Base-by-base conservation (phyloP, 2,329 filamentous ascomycete species). In the Penicillium sp. region DNA sequence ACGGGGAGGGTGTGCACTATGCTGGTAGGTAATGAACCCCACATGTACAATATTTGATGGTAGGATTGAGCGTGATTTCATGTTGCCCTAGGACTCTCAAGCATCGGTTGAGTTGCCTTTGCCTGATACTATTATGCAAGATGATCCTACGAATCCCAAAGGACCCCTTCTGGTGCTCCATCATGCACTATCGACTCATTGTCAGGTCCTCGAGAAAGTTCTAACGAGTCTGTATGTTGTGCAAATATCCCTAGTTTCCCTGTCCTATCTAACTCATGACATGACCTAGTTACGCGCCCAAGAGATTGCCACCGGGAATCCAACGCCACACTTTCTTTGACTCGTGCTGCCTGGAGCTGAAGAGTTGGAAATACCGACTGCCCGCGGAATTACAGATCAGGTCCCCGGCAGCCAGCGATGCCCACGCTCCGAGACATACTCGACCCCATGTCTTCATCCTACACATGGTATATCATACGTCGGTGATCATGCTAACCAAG, bases 201-300 rank as follows among this genome's bases (percentile, higher is more conserved):
- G 72, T n/a, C 66, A 67, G 4, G 74, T 76, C 19, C 64, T 72
- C 17, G 74, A 77, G 57, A 74, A 71, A 29, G 72, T 76, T 0
- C 65, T 76, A 0, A 60, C 70, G 8, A 69, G 69, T 8, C 60
- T 76, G 75, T 76, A 61, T 56, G 72, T 55, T 3, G 5, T 3
- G 11, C 2, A 19, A 45, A 60, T 44, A 53, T 47, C 61, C 11
- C 0, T 2, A 31, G 30, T 31, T 31, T 31, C 30, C 5, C 9
- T 31, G 5, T 31, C 6, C 30, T 9, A 31, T 31, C 30, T 31
- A 31, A 31, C 30, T 5, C 30, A 6, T 31, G 30, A 9, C 6
- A 6, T 31, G 5, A 5, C 30, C 9, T 17, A 76, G 73, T 29
- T 76, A 72, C 65, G 73, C 73, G 0, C 75, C 75, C 2, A 75